Conservation (phyloP, 2,329 filamentous ascomycete genomes). For the Paecilomyces fulvus region DNA sequence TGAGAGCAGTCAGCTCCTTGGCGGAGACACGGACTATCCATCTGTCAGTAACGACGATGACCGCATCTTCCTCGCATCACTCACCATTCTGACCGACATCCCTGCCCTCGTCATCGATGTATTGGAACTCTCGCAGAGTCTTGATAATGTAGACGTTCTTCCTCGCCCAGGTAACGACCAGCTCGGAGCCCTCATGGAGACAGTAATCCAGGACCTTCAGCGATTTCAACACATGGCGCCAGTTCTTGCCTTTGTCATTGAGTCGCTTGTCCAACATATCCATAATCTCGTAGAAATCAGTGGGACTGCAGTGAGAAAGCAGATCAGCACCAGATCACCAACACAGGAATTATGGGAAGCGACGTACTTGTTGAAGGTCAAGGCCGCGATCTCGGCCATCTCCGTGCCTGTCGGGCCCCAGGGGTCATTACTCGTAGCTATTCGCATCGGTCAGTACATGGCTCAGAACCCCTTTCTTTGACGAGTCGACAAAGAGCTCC, state of each 20-base stretch:
- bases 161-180: constrained; percentile 94
- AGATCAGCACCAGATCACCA: not conserved
- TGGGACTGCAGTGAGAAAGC: constrained; percentile 52
- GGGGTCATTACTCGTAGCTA: constrained; percentile 96
- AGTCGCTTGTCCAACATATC: constrained; percentile 98
- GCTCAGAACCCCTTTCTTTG: not conserved
- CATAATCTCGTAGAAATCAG: constrained; percentile 99
- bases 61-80: constrained; percentile 18
- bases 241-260: constrained; percentile 99
- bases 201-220: constrained; percentile 97
- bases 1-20: constrained; percentile 86
- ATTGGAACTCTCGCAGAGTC: constrained; percentile 92
- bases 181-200: constrained; percentile 90
- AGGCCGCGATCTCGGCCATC: constrained; percentile 96
- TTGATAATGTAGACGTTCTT: constrained; percentile 99
- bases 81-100: constrained; percentile 95
- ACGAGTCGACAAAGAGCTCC: constrained; percentile 5
- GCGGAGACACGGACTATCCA: constrained; percentile 78
- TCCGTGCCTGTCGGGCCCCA: constrained; percentile 97
- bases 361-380: constrained; percentile 93
- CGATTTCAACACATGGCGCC: constrained; percentile 95
- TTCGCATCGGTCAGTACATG: constrained; percentile 1
- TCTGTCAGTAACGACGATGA: not conserved
- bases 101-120: constrained; percentile 87
- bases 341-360: not conserved